phyloP scores from a whole-genome alignment of 169 alveolate genomes.

The Eimeria acervulina region DNA sequence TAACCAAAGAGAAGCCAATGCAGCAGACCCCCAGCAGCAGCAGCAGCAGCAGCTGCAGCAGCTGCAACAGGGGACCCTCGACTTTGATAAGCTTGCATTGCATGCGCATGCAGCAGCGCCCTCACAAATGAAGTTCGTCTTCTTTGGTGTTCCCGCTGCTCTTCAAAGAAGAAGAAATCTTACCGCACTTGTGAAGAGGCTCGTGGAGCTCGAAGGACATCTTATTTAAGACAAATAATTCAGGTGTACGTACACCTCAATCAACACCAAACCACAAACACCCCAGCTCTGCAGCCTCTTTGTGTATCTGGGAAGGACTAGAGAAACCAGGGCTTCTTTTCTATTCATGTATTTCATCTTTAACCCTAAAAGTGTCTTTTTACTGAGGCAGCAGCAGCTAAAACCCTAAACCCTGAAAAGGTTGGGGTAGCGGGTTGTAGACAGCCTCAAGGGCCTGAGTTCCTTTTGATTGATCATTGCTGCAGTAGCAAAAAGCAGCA shows the following conservation, averaged over 20 bases:
- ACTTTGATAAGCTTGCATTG: neutral
- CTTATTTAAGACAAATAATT: neutral
- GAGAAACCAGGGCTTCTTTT: too few species aligned
- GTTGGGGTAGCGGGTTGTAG: too few species aligned
- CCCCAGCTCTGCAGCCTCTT: neutral
- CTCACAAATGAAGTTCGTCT: neutral
- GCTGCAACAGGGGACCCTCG: neutral
- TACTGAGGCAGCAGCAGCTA: too few species aligned
- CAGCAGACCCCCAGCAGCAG: too few species aligned
- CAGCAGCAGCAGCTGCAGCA: neutral
- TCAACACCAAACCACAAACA: neutral
- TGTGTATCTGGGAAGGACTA: too few species aligned
- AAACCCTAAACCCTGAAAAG: too few species aligned
- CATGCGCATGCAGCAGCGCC: neutral
- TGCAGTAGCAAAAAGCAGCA: too few species aligned
- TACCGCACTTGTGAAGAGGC: slow-evolving; percentile 46
- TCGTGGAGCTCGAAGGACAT: slow-evolving; percentile 81
- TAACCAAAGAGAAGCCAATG: neutral
- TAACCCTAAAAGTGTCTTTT: too few species aligned
- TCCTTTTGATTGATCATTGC: too few species aligned
- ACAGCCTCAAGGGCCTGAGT: too few species aligned
- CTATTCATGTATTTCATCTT: too few species aligned
- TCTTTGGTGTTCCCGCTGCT: slow-evolving; percentile 1
- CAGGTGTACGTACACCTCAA: neutral
- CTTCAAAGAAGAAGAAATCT: neutral